A percentile compares a stretch with the other conserved stretches of the same genome.
Evolutionary conservation across 2,329 filamentous ascomycete genomes (phyloP).

Genomic region (Pseudogymnoascus sp.): DNA sequence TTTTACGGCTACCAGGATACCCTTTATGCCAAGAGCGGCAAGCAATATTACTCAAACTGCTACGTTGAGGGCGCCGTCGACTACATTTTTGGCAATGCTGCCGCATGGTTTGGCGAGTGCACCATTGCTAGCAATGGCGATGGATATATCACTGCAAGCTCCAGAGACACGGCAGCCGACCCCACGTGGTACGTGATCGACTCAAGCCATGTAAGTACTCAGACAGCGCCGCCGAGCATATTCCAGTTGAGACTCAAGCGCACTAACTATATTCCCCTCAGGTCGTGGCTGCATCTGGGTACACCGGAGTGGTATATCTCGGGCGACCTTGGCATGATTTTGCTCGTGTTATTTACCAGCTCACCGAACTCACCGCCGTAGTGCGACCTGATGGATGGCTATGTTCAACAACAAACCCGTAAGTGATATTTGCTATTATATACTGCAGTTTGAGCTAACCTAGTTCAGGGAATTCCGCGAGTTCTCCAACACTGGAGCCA

Average conservation of each 20-base stretch:
- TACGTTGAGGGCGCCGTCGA: constrained; percentile 49
- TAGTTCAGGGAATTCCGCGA: too few species aligned
- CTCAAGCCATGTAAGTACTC: constrained; percentile 37
- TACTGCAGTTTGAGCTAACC: too few species aligned
- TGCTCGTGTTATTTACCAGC: constrained; percentile 42
- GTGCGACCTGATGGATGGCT: constrained; percentile 43
- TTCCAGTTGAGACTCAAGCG: not conserved
- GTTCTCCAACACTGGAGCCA: too few species aligned
- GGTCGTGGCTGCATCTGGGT: constrained; percentile 10
- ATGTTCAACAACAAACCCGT: not conserved
- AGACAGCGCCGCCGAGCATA: constrained; percentile 22
- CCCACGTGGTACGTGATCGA: constrained; percentile 46
- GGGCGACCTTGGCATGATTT: constrained; percentile 44
- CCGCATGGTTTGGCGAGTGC: constrained; percentile 42
- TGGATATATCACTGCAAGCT: constrained; percentile 40
- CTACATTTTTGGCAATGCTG: constrained; percentile 46
- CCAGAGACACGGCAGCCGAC: constrained; percentile 31
- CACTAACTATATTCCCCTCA: not conserved
- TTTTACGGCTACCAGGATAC: constrained; percentile 49
- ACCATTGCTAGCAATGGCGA: constrained; percentile 23
- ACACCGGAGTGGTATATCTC: constrained; percentile 36
- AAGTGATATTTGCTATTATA: not conserved
- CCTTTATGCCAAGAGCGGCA: constrained; percentile 38
- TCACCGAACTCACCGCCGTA: constrained; percentile 37
- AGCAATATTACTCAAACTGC: constrained; percentile 45